Evolutionary conservation across 2,329 filamentous ascomycete genomes (phyloP), one percentile per base, ranked within the genome.

Genomic region (Pseudogymnoascus sp.): DNA sequence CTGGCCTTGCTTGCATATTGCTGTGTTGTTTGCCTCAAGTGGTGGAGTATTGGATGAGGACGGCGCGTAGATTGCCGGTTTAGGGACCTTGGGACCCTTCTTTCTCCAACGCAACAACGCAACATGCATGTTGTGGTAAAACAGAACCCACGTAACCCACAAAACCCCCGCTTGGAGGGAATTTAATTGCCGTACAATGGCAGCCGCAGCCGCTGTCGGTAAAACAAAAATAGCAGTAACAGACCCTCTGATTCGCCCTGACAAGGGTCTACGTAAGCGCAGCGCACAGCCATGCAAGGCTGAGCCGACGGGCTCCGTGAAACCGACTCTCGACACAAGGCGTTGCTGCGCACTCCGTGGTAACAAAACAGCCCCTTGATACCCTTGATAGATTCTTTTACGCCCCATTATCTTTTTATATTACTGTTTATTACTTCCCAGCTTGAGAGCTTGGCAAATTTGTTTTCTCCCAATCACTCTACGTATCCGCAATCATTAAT

Each of bases 181-280:
- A 3, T 30, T 30, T 16, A 16, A 9, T 30, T 16, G 25, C 45
- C 45, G n/a, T 11, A 16, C 1, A 3, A 30, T 14, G 14, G 30
- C 25, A 52, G 45, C 25, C 45, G 45, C 45, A 12, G 25, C 45
- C 45, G 25, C 45, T 52, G 25, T 33, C 45, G 45, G 45, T 3
- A 19, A 33, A 33, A 25, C 25, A 19, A 33, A 52, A 52, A 30
- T 52, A 52, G 25, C 25, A 25, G 28, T 25, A 19, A 16, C n/a
- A 7, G n/a, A 14, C 45, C 12, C 28, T 33, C n/a, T 55, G n/a
- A 55, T 55, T 33, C n/a, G 28, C 49, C 36, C 30, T 12, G 22
- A 52, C 45, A 52, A 33, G 49, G 49, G 49, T 55, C 49, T 33
- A 55, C 49, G 49, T 55, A 55, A 55, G 49, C 49, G 28, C 49